Percentiles rank a stretch among this genome's conserved stretches.
These are phyloP conservation scores for Puccinia coronata DNA, from an alignment of 1,284 basidiomycete species.

Conservation along the genomic window DNA sequence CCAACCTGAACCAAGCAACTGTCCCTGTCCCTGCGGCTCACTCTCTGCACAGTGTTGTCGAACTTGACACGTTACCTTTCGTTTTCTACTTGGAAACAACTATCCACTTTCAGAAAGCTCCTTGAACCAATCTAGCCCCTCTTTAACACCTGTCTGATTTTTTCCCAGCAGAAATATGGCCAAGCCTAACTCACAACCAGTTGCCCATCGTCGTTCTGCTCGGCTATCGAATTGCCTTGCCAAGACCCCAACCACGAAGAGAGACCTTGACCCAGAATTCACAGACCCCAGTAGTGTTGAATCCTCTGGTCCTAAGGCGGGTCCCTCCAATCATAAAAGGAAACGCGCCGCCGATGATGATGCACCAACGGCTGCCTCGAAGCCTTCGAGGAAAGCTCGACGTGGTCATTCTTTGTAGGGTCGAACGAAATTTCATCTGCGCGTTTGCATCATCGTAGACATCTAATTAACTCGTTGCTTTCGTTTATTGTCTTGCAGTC, in stretches of 20 bases:
- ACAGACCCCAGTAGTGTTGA: conserved; percentile 11
- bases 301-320: not conserved
- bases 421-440: not conserved
- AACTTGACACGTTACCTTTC: not conserved
- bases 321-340: conserved; percentile 12
- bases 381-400: not conserved
- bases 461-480: not conserved
- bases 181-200: not conserved
- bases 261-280: not conserved
- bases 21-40: not conserved
- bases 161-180: not conserved
- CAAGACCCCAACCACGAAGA: conserved; percentile 5
- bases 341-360: conserved; percentile 7
- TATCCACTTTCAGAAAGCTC: too few species aligned
- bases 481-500: not conserved
- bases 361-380: not conserved
- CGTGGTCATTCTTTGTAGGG: conserved; percentile 13
- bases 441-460: not conserved
- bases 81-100: too few species aligned
- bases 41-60: not conserved
- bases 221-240: conserved; percentile 20
- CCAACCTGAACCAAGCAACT: too few species aligned
- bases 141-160: not conserved
- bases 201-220: conserved; percentile 15
- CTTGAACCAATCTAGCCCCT: not conserved